Percentiles rank a stretch among this genome's conserved stretches.
phyloP scores from a whole-genome alignment of 257 asterid species.

The Solanum pimpinellifolium region DNA sequence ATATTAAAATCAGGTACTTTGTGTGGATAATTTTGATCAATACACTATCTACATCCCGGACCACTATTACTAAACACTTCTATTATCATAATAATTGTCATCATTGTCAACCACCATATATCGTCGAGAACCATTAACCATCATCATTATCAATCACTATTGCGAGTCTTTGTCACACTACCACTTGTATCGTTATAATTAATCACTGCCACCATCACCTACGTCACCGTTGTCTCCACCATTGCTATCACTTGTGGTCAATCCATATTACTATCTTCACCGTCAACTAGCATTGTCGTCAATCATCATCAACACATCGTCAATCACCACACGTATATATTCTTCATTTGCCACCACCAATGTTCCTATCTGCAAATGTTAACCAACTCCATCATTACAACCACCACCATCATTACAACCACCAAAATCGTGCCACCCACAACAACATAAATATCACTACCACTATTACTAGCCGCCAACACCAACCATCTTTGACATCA shows the following conservation, averaged over 20 bases:
- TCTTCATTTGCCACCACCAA: not conserved
- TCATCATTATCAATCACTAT: not conserved
- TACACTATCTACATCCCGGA: not conserved
- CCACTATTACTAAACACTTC: not conserved
- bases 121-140: not conserved
- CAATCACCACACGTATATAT: not conserved
- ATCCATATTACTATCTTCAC: not conserved
- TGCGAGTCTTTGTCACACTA: not conserved
- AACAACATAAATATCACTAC: not conserved
- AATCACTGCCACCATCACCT: not conserved
- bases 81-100: not conserved
- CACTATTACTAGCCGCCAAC: not conserved
- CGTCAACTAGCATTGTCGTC: not conserved
- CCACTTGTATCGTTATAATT: not conserved
- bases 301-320: not conserved
- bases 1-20: not conserved
- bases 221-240: not conserved
- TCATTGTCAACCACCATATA: not conserved
- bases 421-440: not conserved
- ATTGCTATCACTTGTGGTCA: not conserved
- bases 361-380: not conserved
- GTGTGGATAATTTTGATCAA: not conserved
- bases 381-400: not conserved
- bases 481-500: not conserved
- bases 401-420: not conserved